Conservation (phyloP, 2,329 filamentous ascomycete species). For the Fusarium xyrophilum region DNA sequence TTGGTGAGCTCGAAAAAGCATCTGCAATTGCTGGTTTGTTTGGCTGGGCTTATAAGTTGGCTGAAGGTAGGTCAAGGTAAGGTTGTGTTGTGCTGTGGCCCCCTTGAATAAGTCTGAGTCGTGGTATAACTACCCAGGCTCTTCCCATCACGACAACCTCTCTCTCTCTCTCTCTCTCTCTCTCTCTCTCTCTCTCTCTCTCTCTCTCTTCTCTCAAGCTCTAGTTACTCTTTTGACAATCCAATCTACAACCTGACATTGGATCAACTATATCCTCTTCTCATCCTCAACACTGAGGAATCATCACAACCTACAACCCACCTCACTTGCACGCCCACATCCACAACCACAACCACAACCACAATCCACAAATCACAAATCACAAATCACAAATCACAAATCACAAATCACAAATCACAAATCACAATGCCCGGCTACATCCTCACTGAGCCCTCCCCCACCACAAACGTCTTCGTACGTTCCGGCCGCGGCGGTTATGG, state of each 20-base stretch:
- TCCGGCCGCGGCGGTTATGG: conserved; percentile 63
- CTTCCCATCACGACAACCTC: conserved; percentile 33
- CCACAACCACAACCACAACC: conserved; percentile 24
- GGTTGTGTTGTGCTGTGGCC: background rate
- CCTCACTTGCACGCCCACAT: conserved; percentile 19
- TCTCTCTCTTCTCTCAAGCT: conserved; percentile 17
- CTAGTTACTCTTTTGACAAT: background rate
- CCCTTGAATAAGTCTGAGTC: background rate
- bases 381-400: too few relatives aligned
- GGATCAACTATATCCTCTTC: background rate
- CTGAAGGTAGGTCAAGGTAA: conserved; percentile 19
- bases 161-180: conserved; percentile 8
- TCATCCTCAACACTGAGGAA: background rate
- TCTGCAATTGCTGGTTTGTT: conserved; percentile 4
- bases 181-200: conserved; percentile 12
- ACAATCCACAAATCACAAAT: too few relatives aligned
- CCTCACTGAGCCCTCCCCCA: conserved; percentile 45
- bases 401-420: too few relatives aligned
- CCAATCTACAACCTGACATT: background rate
- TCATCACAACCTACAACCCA: background rate
- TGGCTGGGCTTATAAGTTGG: conserved; percentile 5
- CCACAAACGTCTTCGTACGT: conserved; percentile 51
- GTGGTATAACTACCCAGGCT: conserved; percentile 37
- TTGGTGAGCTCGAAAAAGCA: conserved; percentile 30
- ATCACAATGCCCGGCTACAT: conserved; percentile 45